A percentile compares a stretch with the other conserved stretches of the same genome.
phyloP scores from a whole-genome alignment of 108 stramenopile species.

The Nitzschia sp. region DNA sequence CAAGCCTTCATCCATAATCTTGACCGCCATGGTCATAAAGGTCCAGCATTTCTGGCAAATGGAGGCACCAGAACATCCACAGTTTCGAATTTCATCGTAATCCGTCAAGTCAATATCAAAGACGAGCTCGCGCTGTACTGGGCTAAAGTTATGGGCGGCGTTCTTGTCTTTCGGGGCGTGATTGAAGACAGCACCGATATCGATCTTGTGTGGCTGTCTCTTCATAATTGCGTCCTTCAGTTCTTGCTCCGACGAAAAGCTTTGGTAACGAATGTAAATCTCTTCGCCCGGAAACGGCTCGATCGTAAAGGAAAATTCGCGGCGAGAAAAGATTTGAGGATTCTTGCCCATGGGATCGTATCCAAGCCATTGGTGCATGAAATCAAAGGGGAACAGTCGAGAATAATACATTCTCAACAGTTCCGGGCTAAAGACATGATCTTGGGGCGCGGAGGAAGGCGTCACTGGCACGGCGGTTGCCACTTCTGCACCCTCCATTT shows the following conservation, averaged over 20 bases:
- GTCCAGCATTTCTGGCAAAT: constrained; percentile 96
- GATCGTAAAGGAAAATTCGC: constrained; percentile 98
- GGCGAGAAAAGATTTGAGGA: constrained; percentile 58
- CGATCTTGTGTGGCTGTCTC: constrained; percentile 97
- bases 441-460: constrained; percentile 11
- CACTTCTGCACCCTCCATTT: not conserved
- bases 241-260: constrained; percentile 79
- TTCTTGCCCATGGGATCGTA: constrained; percentile 26
- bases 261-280: constrained; percentile 97
- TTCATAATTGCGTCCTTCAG: constrained; percentile 69
- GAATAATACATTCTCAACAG: constrained; percentile 88
- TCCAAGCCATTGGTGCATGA: constrained; percentile 15
- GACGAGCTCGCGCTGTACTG: constrained; percentile 95
- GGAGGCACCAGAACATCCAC: constrained; percentile 91
- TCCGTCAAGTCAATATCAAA: constrained; percentile 99
- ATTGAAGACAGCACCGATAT: constrained; percentile 99
- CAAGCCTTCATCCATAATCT: constrained; percentile 86
- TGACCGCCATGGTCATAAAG: constrained; percentile 96
- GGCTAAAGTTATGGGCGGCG: constrained; percentile 67
- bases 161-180: constrained; percentile 88
- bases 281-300: constrained; percentile 87
- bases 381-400: constrained; percentile 14
- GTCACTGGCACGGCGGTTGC: constrained; percentile 16
- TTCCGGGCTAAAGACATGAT: constrained; percentile 85
- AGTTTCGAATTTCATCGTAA: constrained; percentile 97